phyloP scores from a whole-genome alignment of 2,329 filamentous ascomycete genomes.

The Ophiostoma quercus region DNA sequence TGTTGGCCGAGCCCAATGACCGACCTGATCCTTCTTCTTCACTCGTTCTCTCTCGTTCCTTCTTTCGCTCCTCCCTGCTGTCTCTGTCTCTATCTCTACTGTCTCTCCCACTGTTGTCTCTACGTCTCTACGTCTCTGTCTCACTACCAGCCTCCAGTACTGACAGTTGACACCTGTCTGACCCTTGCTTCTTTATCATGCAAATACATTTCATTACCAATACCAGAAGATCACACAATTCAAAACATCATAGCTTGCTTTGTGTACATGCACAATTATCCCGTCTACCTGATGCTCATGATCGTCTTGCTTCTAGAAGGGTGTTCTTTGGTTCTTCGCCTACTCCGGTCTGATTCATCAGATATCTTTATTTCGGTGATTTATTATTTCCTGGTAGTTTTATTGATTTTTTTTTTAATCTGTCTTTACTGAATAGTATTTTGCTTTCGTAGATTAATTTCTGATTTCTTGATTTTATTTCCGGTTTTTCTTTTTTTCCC shows the following conservation, averaged over 20 bases:
- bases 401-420: not conserved
- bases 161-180: conserved; percentile 6
- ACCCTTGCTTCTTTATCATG: not conserved
- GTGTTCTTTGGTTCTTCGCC: not conserved
- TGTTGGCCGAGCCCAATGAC: not conserved
- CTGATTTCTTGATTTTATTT: not conserved
- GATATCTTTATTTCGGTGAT: not conserved
- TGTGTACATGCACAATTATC: not conserved
- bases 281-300: not conserved
- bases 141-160: not conserved
- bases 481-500: not conserved
- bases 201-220: not conserved
- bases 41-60: no score
- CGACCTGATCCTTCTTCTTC: not conserved
- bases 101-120: not conserved
- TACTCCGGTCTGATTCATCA: not conserved
- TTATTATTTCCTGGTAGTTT: not conserved
- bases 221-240: not conserved
- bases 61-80: not conserved
- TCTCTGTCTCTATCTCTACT: not conserved
- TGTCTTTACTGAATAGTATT: not conserved
- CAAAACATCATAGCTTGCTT: not conserved
- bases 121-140: not conserved
- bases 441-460: not conserved
- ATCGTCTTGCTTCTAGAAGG: not conserved